phyloP scores from a whole-genome alignment of 306 rosid species.

The Glycine latifolia region DNA sequence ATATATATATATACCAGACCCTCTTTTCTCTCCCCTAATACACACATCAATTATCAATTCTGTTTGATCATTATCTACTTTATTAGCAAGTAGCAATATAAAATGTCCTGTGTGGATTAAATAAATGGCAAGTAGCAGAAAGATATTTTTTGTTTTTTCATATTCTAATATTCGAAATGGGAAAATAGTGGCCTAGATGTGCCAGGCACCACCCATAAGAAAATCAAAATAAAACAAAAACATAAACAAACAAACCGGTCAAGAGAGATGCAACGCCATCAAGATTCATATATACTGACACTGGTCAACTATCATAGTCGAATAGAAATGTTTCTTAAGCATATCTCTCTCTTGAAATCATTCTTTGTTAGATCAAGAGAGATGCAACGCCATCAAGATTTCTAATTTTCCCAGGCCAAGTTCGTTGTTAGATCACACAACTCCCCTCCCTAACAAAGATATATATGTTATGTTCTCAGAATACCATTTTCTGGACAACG shows the following conservation, averaged over 20 bases:
- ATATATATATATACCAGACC: not conserved
- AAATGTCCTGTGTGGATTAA: too few relatives aligned
- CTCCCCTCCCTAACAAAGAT: too few relatives aligned
- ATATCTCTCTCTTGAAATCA: not conserved
- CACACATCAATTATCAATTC: not conserved
- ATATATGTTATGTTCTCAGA: too few relatives aligned
- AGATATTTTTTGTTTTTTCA: too few relatives aligned
- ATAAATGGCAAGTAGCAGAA: too few relatives aligned
- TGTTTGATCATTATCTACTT: not conserved
- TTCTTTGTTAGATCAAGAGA: not conserved
- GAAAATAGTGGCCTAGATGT: not conserved
- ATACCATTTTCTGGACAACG: too few relatives aligned
- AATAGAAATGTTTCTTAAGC: not conserved
- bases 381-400: too few relatives aligned
- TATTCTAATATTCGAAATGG: not conserved
- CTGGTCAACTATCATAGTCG: not conserved
- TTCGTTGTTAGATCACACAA: too few relatives aligned
- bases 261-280: slow-evolving; percentile 4
- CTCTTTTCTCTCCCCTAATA: not conserved
- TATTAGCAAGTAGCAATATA: too few relatives aligned
- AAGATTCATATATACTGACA: not conserved
- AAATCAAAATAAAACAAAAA: not conserved
- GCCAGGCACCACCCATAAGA: not conserved
- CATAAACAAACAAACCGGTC: not conserved
- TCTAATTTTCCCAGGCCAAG: too few relatives aligned